Base-by-base conservation (phyloP, 352 stramenopile species). In the Phytophthora pisi region DNA sequence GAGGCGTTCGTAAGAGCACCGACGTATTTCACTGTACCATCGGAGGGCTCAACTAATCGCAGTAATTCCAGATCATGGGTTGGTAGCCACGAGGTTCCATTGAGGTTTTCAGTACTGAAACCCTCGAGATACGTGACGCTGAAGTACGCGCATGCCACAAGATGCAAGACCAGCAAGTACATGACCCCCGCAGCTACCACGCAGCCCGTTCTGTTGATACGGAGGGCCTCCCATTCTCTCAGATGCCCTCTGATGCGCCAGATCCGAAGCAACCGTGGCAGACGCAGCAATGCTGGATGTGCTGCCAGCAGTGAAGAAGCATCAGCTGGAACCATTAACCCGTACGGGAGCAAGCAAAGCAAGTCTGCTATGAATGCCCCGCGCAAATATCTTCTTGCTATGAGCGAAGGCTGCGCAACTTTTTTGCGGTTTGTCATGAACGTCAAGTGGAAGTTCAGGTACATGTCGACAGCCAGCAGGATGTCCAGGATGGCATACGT, bases 391-490 rank as follows among this genome's bases (percentile, higher is more conserved):
- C 78, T 72, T 3, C 51, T 57, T 7, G 72, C 76, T 0, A 77
- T 69, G 2, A 74, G 67, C 16, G 58, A 50, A 18, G 70, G 43
- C 1, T 72, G 51, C 3, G 62, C 45, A 20, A 79, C 26, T 36
- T 68, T 80, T 55, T 83, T 81, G 15, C 73, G 53, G 15, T 42
- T 52, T 1, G 23, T 43, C 5, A 50, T 72, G 47, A 66, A 73
- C 2, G 64, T 67, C 38, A 90, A 43, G 31, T 90, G 79, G 6
- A 81, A 64, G 18, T 77, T 87, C 23, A 87, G 16, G 59, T 88
- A 90, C 15, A 88, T 66, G 30, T 90, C 82, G 0, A 65, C 26
- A 5, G 58, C 54, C 5, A 89, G 64, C 0, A 82, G 8, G 11
- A 89, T 20, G 58, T 89, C 82, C 11, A 72, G 31, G 5, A 78